phyloP scores from a whole-genome alignment of 2,329 filamentous ascomycete species.

The Aureobasidium uvarum region DNA sequence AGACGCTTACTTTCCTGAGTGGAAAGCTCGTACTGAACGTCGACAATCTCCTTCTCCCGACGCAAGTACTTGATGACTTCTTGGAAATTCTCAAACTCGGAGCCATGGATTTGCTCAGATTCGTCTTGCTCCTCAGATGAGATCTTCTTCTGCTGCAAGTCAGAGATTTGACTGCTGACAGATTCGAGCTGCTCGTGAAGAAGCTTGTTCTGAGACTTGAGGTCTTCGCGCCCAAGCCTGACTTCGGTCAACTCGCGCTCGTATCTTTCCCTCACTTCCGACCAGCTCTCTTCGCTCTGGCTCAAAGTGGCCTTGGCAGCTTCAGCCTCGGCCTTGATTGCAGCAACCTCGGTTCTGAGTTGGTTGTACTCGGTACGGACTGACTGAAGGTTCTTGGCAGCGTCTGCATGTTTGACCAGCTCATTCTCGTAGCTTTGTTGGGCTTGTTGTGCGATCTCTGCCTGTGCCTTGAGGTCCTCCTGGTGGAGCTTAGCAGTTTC shows the following conservation, averaged over 20 bases:
- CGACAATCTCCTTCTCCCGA: conserved; percentile 94
- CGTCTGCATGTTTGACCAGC: conserved; percentile 90
- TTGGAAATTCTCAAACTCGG: conserved; percentile 62
- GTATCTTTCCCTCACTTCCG: conserved; percentile 73
- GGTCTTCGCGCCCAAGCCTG: conserved; percentile 75
- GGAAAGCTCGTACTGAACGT: conserved; percentile 92
- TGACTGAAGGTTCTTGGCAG: conserved; percentile 78
- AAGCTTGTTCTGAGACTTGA: conserved; percentile 83
- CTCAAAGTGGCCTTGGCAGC: conserved; percentile 74
- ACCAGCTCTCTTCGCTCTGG: conserved; percentile 85
- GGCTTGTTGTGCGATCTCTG: conserved; percentile 86
- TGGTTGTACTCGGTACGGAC: conserved; percentile 78
- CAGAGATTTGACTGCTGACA: conserved; percentile 72
- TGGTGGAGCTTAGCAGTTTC: conserved; percentile 82
- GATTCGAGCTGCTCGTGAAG: conserved; percentile 86
- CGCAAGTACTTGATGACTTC: conserved; percentile 90
- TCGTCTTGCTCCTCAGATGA: conserved; percentile 54
- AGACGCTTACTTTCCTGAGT: conserved; percentile 83
- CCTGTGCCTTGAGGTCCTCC: conserved; percentile 88
- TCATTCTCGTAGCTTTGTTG: conserved; percentile 96
- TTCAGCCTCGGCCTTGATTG: conserved; percentile 76
- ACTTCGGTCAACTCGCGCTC: conserved; percentile 82
- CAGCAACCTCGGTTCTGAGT: conserved; percentile 73
- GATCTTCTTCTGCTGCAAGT: conserved; percentile 72
- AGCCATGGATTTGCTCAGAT: conserved; percentile 46